phyloP scores from a whole-genome alignment of 192 early-diverging fungal genomes.

The Linnemannia zychae region DNA sequence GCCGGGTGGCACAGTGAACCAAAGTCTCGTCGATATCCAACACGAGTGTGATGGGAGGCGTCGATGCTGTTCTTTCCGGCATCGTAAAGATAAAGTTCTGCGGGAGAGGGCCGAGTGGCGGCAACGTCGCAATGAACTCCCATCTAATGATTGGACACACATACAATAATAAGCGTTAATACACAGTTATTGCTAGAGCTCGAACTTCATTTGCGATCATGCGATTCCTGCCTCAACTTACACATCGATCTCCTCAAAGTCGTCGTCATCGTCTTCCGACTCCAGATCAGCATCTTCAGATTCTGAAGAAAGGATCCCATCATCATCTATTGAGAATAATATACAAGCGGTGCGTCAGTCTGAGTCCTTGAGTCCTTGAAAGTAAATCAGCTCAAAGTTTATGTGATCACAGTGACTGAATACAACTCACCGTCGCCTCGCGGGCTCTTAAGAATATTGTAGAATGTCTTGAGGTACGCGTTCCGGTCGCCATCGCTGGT shows the following conservation, averaged over 20 bases:
- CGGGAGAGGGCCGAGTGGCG: slow-evolving; percentile 70
- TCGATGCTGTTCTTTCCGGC: slow-evolving; percentile 71
- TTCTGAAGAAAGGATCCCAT: slow-evolving; percentile 52
- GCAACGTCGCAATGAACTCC: slow-evolving; percentile 71
- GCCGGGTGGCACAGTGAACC: slow-evolving; percentile 73
- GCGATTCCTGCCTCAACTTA: background rate
- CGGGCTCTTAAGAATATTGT: slow-evolving; percentile 50
- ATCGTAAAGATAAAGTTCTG: slow-evolving; percentile 65
- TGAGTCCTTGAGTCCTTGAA: background rate
- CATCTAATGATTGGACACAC: slow-evolving; percentile 12
- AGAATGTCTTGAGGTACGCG: slow-evolving; percentile 47
- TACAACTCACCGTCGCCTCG: slow-evolving; percentile 41
- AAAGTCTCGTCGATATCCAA: slow-evolving; percentile 80
- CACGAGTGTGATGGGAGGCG: slow-evolving; percentile 75
- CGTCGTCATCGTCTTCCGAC: slow-evolving; percentile 56
- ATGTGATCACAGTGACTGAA: background rate
- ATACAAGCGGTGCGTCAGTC: background rate
- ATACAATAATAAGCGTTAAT: background rate
- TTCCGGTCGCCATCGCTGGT: slow-evolving; percentile 35
- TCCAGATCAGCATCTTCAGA: slow-evolving; percentile 52
- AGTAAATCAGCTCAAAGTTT: background rate
- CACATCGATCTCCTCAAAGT: slow-evolving; percentile 56
- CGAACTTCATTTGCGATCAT: background rate
- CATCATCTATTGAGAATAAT: slow-evolving; percentile 29
- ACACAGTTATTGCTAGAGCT: no score